phyloP scores from a whole-genome alignment of 352 stramenopile genomes.

The Pythium apleroticum region DNA sequence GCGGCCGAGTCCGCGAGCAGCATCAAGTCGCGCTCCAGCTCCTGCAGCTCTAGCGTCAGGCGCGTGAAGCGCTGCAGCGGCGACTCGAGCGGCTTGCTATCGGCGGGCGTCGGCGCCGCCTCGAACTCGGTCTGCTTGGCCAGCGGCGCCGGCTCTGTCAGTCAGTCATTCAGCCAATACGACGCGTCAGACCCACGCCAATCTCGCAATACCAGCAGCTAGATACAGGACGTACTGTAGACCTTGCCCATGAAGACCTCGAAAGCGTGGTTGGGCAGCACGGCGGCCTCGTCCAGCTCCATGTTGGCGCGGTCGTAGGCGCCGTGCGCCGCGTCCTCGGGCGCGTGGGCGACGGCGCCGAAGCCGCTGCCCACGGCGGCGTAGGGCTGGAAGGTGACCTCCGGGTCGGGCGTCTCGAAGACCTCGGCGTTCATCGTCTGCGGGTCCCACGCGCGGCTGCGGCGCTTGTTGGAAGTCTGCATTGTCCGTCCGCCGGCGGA shows the following conservation, averaged over 20 bases:
- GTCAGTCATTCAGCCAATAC: no score
- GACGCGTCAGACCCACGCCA: no score
- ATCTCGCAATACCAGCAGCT: no score
- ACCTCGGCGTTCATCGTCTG: constrained; percentile 63
- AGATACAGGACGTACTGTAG: constrained; percentile 50
- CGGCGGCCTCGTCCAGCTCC: constrained; percentile 60
- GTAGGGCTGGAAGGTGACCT: constrained; percentile 64
- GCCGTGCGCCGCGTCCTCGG: constrained; percentile 43
- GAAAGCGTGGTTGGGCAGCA: constrained; percentile 58
- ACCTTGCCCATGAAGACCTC: constrained; percentile 85
- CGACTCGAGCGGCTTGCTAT: constrained; percentile 44
- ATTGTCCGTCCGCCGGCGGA: neutral
- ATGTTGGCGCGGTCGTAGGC: constrained; percentile 37
- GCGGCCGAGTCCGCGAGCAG: constrained; percentile 43
- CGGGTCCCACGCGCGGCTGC: constrained; percentile 27
- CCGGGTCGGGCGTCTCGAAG: constrained; percentile 72
- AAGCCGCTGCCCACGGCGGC: constrained; percentile 32
- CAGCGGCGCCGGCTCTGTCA: constrained; percentile 45
- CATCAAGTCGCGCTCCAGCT: constrained; percentile 63
- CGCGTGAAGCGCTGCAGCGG: constrained; percentile 70
- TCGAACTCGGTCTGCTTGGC: constrained; percentile 59
- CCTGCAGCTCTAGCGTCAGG: constrained; percentile 66
- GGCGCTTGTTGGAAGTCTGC: constrained; percentile 18
- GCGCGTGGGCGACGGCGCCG: constrained; percentile 17
- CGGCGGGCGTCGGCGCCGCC: constrained; percentile 8